Base-by-base conservation (phyloP, 2,329 filamentous ascomycete genomes). In the Grosmannia clavigera region DNA sequence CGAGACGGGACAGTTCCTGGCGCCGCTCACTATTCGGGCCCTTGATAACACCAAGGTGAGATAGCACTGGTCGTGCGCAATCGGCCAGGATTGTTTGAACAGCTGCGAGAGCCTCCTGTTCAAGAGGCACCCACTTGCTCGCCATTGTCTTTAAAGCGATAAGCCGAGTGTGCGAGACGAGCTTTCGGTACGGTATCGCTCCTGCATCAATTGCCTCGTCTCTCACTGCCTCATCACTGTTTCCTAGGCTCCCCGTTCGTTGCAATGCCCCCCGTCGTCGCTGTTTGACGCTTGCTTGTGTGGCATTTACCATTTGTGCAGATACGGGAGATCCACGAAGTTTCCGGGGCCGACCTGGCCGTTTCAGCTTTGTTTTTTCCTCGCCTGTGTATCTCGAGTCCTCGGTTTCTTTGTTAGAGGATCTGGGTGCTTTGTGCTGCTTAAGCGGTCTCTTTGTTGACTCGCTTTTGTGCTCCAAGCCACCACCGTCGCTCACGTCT, bases 81-180 rank as follows among this genome's bases (percentile, higher is more conserved):
- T 83, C 78, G 27, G 76, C 72, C 38, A 90, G 72, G 33, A 88
- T 75, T 19, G 74, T 69, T 22, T 76, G 73, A n/a, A 86, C 76
- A 58, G 78, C 78, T 9, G 78, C 73, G 59, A 87, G 71, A 51
- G 84, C 81, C 29, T 76, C 71, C 7, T 73, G 69, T 5, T 81
- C 76, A 5, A 88, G 75, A 6, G 81, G 75, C 3, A 76, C 74
- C 86, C 86, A 90, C 68, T 86, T 88, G 51, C 84, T 73, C 51
- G 87, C 79, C 61, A 95, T 87, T 46, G 78, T 80, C 33, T 80
- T 78, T 62, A 79, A 81, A n/a, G 83, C 81, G 52, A 90, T 75
- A 51, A 74, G 75, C 43, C 76, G 78, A 14, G 75, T 78, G 35
- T 74, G 75, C 16, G 80, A 70, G 7, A 76, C 73, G 56, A 86